Conservation (phyloP, 345 rosid genomes). For the Eucalyptus cloeziana region DNA sequence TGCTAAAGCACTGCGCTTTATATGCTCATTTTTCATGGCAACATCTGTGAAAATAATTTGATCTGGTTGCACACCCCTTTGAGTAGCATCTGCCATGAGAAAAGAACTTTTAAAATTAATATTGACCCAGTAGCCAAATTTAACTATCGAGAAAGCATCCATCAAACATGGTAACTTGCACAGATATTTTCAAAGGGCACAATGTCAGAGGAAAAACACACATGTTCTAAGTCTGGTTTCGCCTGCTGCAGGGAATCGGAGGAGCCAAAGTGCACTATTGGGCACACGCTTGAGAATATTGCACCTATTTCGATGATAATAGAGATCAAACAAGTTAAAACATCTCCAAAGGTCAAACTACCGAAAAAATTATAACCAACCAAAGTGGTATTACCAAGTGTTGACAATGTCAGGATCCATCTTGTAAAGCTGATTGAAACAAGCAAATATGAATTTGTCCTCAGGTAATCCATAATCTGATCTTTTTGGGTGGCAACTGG, state of each 20-base stretch:
- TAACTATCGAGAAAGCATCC: not conserved
- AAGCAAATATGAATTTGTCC: constrained; percentile 93
- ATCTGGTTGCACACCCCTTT: constrained; percentile 80
- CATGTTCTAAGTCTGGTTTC: constrained; percentile 87
- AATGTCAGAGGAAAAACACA: constrained; percentile 11
- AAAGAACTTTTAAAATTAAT: not conserved
- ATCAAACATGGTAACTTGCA: not conserved
- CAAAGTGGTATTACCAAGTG: constrained; percentile 47
- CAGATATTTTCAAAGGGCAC: not conserved
- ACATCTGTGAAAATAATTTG: constrained; percentile 97
- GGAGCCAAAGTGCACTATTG: constrained; percentile 96
- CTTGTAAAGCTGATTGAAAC: constrained; percentile 97
- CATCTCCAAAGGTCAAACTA: not conserved
- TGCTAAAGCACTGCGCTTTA: constrained; percentile 90
- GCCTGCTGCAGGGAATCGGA: constrained; percentile 97
- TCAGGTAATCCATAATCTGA: constrained; percentile 93
- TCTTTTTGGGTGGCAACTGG: constrained; percentile 61
- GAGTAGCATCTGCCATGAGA: constrained; percentile 58
- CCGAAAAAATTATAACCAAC: not conserved
- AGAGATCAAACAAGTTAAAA: not conserved
- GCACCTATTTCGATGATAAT: constrained; percentile 41
- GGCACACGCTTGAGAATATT: constrained; percentile 95
- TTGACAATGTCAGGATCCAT: constrained; percentile 97
- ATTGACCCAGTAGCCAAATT: not conserved
- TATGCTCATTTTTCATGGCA: constrained; percentile 95